Percentiles rank a stretch among this genome's conserved stretches.
phyloP scores from a whole-genome alignment of 441 rosid genomes.

The Isatis lusitanica region DNA sequence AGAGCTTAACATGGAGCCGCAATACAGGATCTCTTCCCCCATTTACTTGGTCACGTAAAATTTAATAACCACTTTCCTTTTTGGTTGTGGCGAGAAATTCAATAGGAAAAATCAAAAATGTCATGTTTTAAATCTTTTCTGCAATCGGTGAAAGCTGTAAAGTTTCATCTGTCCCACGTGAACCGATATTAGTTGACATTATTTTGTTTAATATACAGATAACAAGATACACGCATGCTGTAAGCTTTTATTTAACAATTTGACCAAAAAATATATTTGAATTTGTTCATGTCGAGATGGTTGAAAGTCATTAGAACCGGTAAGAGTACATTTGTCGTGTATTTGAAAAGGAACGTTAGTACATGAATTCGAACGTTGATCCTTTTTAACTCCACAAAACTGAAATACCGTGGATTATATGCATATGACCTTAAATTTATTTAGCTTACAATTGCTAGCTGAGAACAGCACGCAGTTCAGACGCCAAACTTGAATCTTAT shows the following conservation, averaged over 20 bases:
- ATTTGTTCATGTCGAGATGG: neutral
- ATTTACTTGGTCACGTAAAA: slow-evolving; percentile 71
- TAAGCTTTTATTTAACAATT: neutral
- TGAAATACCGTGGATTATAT: no score
- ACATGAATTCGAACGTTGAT: neutral
- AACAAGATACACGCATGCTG: neutral
- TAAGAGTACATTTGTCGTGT: slow-evolving; percentile 7
- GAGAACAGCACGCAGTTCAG: neutral
- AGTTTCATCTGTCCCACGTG: slow-evolving; percentile 27
- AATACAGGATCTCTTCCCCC: slow-evolving; percentile 54
- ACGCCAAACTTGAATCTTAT: neutral
- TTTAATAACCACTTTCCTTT: neutral
- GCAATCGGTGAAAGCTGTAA: slow-evolving; percentile 27
- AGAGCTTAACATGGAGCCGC: slow-evolving; percentile 67
- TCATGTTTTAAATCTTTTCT: neutral
- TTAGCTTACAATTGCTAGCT: neutral
- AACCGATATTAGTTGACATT: slow-evolving; percentile 4
- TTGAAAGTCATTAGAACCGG: slow-evolving; percentile 21
- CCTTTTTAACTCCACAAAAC: no score
- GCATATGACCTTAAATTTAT: neutral
- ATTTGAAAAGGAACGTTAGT: neutral
- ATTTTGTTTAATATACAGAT: neutral
- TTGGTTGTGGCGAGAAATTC: neutral
- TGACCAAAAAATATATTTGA: neutral
- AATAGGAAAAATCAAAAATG: neutral